Base-by-base conservation (phyloP, 2,329 filamentous ascomycete species). In the Alternaria conjuncta region DNA sequence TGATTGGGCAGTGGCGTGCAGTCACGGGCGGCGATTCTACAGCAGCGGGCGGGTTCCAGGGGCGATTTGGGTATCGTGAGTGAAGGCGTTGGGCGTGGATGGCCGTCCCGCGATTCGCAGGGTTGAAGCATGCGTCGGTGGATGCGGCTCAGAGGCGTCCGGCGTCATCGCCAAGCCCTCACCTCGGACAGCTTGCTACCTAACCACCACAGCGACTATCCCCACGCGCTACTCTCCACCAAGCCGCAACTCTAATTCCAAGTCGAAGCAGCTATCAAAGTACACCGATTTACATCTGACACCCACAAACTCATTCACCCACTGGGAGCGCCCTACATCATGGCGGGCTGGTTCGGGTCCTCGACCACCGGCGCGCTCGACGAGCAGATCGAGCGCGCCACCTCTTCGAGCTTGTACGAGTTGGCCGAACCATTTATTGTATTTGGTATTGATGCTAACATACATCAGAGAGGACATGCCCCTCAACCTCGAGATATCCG, bases 401-500 rank as follows among this genome's bases (percentile, higher is more conserved):
- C 96, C 15, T 90, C 92, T 70, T 97, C 93, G 78, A 98, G 94
- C 82, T 86, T 99, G 91, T 97, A 88, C 67, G 71, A 55, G n/a
- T n/a, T n/a, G n/a, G n/a, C n/a, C n/a, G n/a, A n/a, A n/a, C n/a
- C n/a, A n/a, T n/a, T n/a, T n/a, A n/a, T n/a, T n/a, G n/a, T n/a
- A n/a, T n/a, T n/a, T n/a, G n/a, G n/a, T n/a, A n/a, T n/a, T n/a
- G n/a, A n/a, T 12, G 61, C 70, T 76, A 55, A 74, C 61, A 20
- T 18, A 9, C 15, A 20, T 6, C 74, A 96, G 93, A 71, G 94
- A 99, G 83, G 95, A 99, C 78, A 98, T 99, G 79, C 92, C 96
- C 44, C 88, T 97, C 72, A 98, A 98, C 80, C 90, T 99, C 76
- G 96, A 99, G 82, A 98, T 99, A 74, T 97, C 95, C 80, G 96